These are phyloP conservation scores for Daldinia vernicosa DNA, from an alignment of 495 filamentous ascomycete genomes.

Conservation along the genomic window DNA sequence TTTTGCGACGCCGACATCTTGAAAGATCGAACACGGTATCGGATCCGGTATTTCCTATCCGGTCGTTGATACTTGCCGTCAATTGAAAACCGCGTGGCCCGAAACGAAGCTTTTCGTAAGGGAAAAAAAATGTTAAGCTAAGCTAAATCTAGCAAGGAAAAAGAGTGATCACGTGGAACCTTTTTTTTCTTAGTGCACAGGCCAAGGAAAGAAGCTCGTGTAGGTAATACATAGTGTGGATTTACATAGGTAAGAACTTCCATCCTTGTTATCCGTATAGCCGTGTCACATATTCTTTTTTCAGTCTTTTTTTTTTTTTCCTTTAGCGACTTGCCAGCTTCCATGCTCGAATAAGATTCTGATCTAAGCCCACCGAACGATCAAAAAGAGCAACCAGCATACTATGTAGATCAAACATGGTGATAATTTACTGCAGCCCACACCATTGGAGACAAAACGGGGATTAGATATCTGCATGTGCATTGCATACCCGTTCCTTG, in stretches of 20 bases:
- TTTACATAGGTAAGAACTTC: background rate
- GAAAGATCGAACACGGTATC: slow-evolving; percentile 1
- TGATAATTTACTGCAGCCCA: background rate
- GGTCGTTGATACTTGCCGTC: slow-evolving; percentile 14
- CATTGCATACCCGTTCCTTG: slow-evolving; percentile 37
- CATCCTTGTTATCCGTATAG: background rate
- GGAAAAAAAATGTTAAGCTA: slow-evolving; percentile 3
- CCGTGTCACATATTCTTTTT: background rate
- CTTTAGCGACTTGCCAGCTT: background rate
- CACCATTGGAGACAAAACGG: background rate
- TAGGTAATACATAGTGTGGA: background rate
- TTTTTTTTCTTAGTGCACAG: background rate
- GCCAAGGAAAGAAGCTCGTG: background rate
- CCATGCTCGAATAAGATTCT: background rate
- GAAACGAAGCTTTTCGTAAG: slow-evolving; percentile 29
- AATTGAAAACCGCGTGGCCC: slow-evolving; percentile 25
- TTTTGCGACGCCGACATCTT: slow-evolving; percentile 48
- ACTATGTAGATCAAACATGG: background rate
- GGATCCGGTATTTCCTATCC: slow-evolving; percentile 8
- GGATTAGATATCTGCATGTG: slow-evolving; percentile 17
- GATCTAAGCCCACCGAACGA: background rate
- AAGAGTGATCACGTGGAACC: slow-evolving; percentile 23
- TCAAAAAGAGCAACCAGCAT: background rate
- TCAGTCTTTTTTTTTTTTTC: slow-evolving; percentile 5
- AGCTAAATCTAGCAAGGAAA: slow-evolving; percentile 5